Base-by-base conservation (phyloP, 176 grass and related monocot species). In the Echinochloa phyllopogon region DNA sequence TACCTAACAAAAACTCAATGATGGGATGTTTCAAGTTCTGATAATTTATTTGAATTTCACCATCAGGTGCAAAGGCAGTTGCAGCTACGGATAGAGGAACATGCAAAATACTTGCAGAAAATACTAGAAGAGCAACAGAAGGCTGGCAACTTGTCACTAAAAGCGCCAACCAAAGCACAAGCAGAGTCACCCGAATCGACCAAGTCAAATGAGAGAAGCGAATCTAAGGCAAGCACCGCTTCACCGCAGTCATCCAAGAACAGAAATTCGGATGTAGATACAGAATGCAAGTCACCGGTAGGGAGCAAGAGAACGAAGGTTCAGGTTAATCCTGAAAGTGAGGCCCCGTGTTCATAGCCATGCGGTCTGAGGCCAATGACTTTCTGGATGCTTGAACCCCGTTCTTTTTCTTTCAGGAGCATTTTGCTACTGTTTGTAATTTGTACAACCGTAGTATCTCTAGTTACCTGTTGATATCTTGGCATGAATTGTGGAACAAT, bases 101-200 rank as follows among this genome's bases (percentile, higher is more conserved):
- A 98, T 51, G 96, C 96, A 25, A 94, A 53, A 15, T 98, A 95
- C 86, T 87, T 98, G 93, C 96, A 98, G 58, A 98, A 86, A 85
- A 94, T 98, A 73, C 47, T 98, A 43, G 96, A 93, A 83, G 87
- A 94, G 75, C 96, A 95, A n/a, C 87, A 94, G 77, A 98, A 95
- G 85, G 75, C 73, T 16, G 52, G 83, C 72, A 73, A 57, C 77
- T 77, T 87, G 6, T 57, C 79, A 12, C 47, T 59, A 51, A 89
- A 91, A 75, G 72, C 13, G 14, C 79, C 87, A 76, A 61, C 69
- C 10, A 43, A 60, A 59, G 10, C 37, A 12, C 75, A 70, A 37
- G 27, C 80, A 14, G 56, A 48, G 55, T 76, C 38, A 18, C 33
- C 87, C 37, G 71, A 69, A 71, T 79, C 76, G 20, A 41, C 76